A percentile compares a stretch with the other conserved stretches of the same genome.
phyloP scores from a whole-genome alignment of 768 basidiomycete genomes.

The Mrakia blollopis region DNA sequence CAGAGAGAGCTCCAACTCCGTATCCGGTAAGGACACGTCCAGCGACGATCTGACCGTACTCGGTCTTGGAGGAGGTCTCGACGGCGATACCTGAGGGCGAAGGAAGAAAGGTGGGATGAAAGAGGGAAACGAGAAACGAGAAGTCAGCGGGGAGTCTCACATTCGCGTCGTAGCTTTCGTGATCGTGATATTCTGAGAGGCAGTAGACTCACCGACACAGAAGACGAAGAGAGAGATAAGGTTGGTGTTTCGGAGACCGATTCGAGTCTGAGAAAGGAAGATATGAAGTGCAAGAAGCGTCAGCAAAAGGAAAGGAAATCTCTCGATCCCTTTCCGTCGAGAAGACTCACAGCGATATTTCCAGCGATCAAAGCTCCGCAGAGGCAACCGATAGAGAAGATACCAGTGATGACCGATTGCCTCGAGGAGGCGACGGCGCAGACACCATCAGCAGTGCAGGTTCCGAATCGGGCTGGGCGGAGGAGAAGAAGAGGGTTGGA shows the following conservation, averaged over 20 bases:
- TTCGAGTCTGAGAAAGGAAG: neutral
- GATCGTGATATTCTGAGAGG: neutral
- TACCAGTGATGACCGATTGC: conserved; percentile 33
- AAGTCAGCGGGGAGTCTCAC: neutral
- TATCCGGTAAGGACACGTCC: conserved; percentile 33
- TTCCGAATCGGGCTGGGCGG: conserved; percentile 25
- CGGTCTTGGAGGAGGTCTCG: conserved; percentile 10
- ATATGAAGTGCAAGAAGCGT: neutral
- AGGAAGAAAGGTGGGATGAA: neutral
- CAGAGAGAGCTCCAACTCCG: conserved; percentile 32
- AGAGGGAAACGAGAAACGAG: neutral
- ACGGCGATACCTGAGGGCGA: conserved; percentile 27
- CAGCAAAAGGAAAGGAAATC: neutral
- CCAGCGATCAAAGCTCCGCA: conserved; percentile 29
- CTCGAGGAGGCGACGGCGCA: conserved; percentile 16
- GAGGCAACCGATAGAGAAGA: conserved; percentile 33
- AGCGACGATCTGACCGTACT: conserved; percentile 32
- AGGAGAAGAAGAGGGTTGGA: neutral
- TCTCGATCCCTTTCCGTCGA: neutral
- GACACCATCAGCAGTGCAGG: conserved; percentile 13
- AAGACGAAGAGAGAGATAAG: conserved; percentile 30
- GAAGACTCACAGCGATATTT: conserved; percentile 11
- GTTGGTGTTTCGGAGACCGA: conserved; percentile 32
- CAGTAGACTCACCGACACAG: neutral
- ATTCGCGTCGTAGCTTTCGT: neutral